These are phyloP conservation scores for Dendrocalamus latiflorus DNA, from an alignment of 202 grass and related monocot species.

Conservation along the genomic window DNA sequence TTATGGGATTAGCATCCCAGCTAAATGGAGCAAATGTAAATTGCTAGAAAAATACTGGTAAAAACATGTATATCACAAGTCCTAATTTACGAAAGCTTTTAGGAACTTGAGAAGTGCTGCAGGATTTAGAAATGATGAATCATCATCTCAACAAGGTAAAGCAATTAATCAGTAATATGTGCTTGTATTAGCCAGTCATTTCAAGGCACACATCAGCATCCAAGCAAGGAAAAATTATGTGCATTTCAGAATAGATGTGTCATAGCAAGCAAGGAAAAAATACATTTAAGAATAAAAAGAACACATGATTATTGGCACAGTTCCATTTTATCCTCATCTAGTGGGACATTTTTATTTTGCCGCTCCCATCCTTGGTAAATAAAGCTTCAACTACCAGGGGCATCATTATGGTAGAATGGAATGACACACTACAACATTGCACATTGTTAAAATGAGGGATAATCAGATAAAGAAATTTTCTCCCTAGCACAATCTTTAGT, in stretches of 20 bases:
- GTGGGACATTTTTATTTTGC: not conserved
- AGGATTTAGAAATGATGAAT: conserved; percentile 5
- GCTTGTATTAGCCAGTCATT: not conserved
- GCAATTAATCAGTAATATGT: not conserved
- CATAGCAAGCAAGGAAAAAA: not conserved
- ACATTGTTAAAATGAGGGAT: not conserved
- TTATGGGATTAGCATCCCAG: conserved; percentile 13
- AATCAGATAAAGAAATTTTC: not conserved
- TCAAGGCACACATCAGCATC: not conserved
- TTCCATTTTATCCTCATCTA: not conserved
- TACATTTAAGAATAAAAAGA: not conserved
- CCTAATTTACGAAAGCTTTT: not conserved
- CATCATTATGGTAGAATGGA: not conserved
- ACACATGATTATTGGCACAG: not conserved
- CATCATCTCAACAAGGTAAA: not conserved
- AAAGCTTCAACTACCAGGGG: not conserved
- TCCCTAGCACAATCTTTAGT: not conserved
- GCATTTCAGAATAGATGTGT: not conserved
- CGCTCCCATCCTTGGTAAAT: conserved; percentile 5
- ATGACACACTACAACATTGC: not conserved
- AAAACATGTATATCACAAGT: not conserved
- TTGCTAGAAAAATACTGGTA: conserved; percentile 20
- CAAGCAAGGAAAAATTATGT: not conserved
- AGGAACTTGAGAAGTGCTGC: not conserved
- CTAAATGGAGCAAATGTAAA: not conserved